Conservation (phyloP, 768 basidiomycete genomes). For the Collybia mongolica region DNA sequence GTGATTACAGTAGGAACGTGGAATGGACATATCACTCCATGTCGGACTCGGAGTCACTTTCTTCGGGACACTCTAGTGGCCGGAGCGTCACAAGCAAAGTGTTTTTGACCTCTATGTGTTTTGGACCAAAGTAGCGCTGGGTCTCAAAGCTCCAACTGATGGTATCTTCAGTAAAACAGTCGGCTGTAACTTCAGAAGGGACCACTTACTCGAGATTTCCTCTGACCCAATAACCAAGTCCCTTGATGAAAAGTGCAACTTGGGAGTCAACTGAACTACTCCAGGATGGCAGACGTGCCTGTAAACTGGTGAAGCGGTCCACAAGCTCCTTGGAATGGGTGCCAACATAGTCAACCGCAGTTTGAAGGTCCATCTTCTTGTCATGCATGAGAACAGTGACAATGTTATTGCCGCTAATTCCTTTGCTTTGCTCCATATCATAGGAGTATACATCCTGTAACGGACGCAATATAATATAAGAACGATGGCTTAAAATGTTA, state of each 20-base stretch:
- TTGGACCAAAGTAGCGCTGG: constrained; percentile 63
- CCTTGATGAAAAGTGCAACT: constrained; percentile 52
- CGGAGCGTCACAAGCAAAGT: constrained; percentile 45
- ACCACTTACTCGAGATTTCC: constrained; percentile 54
- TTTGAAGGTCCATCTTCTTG: constrained; percentile 51
- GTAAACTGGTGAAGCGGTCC: constrained; percentile 45
- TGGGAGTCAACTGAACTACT: constrained; percentile 46
- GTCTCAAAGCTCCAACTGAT: constrained; percentile 68
- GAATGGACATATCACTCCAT: constrained; percentile 26
- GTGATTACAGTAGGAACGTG: background rate
- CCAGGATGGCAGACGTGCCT: constrained; percentile 47
- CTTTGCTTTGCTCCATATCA: constrained; percentile 70
- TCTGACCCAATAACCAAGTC: constrained; percentile 57
- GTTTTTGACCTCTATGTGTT: constrained; percentile 49
- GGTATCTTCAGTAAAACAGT: constrained; percentile 14
- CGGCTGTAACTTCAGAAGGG: background rate
- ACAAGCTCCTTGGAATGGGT: constrained; percentile 48
- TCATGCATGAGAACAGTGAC: constrained; percentile 67
- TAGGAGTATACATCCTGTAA: constrained; percentile 69
- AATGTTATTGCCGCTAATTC: constrained; percentile 64
- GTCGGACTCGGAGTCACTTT: constrained; percentile 37
- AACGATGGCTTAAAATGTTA: background rate
- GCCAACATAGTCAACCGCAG: constrained; percentile 58
- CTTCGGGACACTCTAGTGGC: constrained; percentile 34
- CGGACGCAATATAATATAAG: constrained; percentile 4